Conservation (phyloP, 2,329 filamentous ascomycete genomes). For the Torrubiella hemipterigena region DNA sequence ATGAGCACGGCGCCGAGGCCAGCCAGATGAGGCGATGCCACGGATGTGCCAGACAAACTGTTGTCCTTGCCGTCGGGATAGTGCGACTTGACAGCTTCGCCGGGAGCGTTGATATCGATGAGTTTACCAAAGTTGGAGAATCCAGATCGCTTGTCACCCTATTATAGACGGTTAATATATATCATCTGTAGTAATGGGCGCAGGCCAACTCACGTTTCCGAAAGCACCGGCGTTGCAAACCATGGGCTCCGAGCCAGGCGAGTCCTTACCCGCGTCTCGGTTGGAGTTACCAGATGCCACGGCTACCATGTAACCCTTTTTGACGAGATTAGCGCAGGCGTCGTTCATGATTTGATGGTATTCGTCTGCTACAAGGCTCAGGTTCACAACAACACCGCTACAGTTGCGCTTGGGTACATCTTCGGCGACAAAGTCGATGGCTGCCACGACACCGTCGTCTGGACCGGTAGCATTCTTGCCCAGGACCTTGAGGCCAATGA, state of each 20-base stretch:
- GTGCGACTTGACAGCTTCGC: too few species aligned
- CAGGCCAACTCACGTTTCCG: too few species aligned
- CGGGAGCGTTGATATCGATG: too few species aligned
- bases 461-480: conserved; percentile 1
- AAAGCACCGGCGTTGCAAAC: not conserved
- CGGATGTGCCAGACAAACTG: too few species aligned
- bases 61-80: too few species aligned
- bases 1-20: too few species aligned
- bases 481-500: conserved; percentile 16
- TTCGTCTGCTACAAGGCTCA: not conserved
- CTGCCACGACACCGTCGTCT: not conserved
- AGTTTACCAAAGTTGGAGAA: too few species aligned
- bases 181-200: too few species aligned
- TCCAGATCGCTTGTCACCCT: too few species aligned
- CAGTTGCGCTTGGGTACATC: conserved; percentile 9
- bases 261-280: not conserved
- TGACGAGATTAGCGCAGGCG: not conserved
- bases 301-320: not conserved
- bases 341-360: not conserved
- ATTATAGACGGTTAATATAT: too few species aligned
- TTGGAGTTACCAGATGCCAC: not conserved
- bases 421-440: conserved; percentile 9
- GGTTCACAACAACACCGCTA: not conserved
- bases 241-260: not conserved
- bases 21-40: too few species aligned